Evolutionary conservation across 371 early-diverging fungal species (phyloP).

Genomic region (Lichtheimia corymbifera): DNA sequence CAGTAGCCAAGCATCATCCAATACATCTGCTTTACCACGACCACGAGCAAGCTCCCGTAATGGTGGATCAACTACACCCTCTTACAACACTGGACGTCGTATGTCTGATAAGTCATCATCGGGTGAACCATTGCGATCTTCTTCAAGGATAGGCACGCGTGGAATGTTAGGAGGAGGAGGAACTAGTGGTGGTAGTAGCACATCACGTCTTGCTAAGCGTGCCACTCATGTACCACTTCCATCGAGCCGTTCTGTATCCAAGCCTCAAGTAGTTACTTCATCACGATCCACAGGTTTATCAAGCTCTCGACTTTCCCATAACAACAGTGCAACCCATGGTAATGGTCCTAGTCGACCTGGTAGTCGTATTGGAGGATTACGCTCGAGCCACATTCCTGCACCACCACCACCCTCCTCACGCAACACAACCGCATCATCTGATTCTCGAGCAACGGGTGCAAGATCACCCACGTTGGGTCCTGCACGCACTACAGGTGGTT

Average conservation of each 20-base stretch:
- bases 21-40: slow-evolving; percentile 26
- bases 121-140: slow-evolving; percentile 3
- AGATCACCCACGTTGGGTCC: neutral
- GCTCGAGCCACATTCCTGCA: slow-evolving; percentile 42
- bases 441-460: slow-evolving; percentile 11
- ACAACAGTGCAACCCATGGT: neutral
- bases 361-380: slow-evolving; percentile 5
- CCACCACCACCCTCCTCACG: slow-evolving; percentile 1
- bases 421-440: slow-evolving; percentile 1
- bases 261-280: slow-evolving; percentile 30
- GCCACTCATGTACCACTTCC: slow-evolving; percentile 52
- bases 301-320: slow-evolving; percentile 9
- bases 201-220: slow-evolving; percentile 34
- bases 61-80: neutral
- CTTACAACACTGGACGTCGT: neutral
- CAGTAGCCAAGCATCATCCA: slow-evolving; percentile 28
- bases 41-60: slow-evolving; percentile 6
- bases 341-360: slow-evolving; percentile 7
- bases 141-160: slow-evolving; percentile 13
- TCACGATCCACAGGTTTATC: slow-evolving; percentile 16
- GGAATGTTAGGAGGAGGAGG: neutral
- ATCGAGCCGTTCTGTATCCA: slow-evolving; percentile 13
- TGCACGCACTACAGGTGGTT: neutral
- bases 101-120: neutral
- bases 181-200: slow-evolving; percentile 1